phyloP scores from a whole-genome alignment of 1,284 basidiomycete genomes.

The Xanthoconium separans region DNA sequence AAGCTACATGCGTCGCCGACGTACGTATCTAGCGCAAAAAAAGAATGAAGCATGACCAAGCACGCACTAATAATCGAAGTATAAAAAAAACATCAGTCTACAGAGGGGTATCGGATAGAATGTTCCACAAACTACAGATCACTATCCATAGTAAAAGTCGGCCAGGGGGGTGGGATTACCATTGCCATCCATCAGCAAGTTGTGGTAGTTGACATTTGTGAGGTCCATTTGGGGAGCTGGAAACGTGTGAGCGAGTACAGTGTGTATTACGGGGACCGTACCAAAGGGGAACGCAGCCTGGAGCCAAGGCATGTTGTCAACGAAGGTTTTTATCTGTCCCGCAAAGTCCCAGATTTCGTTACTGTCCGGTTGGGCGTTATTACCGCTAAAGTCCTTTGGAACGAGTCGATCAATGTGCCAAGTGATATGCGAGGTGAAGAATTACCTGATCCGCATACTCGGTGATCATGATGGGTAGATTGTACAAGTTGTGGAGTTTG shows the following conservation, averaged over 20 bases:
- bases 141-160: conserved; percentile 22
- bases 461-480: conserved; percentile 55
- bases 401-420: conserved; percentile 4
- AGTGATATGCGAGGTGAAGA: background rate
- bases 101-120: conserved; percentile 25
- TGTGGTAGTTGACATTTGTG: conserved; percentile 60
- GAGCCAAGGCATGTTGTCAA: conserved; percentile 56
- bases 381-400: conserved; percentile 57
- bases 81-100: conserved; percentile 10
- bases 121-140: conserved; percentile 4
- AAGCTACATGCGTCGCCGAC: conserved; percentile 20
- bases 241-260: conserved; percentile 1
- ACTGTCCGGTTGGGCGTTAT: conserved; percentile 47
- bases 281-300: conserved; percentile 67
- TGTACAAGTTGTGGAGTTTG: conserved; percentile 51
- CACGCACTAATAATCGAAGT: conserved; percentile 2
- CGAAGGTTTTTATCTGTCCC: conserved; percentile 47
- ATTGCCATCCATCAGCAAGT: conserved; percentile 48
- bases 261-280: conserved; percentile 8
- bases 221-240: conserved; percentile 65
- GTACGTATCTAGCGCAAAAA: conserved; percentile 23
- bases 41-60: conserved; percentile 15
- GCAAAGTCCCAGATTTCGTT: conserved; percentile 57
- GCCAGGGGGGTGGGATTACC: conserved; percentile 53
- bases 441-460: conserved; percentile 68